These are phyloP conservation scores for Aspergillus sclerotiicarbonarius DNA, from an alignment of 495 filamentous ascomycete genomes.

Conservation along the genomic window DNA sequence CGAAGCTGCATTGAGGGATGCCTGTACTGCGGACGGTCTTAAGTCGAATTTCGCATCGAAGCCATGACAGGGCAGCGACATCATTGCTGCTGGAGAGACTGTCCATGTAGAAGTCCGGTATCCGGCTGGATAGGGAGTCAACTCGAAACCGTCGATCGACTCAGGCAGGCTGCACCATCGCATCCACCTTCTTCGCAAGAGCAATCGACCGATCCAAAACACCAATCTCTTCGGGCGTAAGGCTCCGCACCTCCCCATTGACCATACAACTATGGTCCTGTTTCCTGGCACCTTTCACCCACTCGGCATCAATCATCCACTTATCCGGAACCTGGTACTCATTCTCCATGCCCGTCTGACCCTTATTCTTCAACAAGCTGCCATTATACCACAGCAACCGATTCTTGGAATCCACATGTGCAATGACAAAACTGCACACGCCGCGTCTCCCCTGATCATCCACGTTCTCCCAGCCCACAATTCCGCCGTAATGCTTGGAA, in stretches of 20 bases:
- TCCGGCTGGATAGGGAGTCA: no score
- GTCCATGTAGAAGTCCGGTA: no score
- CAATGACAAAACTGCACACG: slow-evolving; percentile 13
- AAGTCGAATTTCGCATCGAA: no score
- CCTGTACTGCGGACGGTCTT: no score
- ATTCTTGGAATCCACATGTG: slow-evolving; percentile 10
- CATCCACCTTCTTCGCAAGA: slow-evolving; percentile 7
- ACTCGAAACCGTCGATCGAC: no score
- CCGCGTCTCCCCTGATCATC: background rate
- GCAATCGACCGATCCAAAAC: slow-evolving; percentile 9
- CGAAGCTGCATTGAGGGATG: no score
- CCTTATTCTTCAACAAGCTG: slow-evolving; percentile 12
- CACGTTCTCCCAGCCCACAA: slow-evolving; percentile 6
- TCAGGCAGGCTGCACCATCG: background rate
- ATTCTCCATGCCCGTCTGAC: background rate
- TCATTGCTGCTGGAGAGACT: no score
- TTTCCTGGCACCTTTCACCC: slow-evolving; percentile 7
- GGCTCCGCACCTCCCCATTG: background rate
- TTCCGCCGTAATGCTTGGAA: slow-evolving; percentile 9
- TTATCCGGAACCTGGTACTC: slow-evolving; percentile 7
- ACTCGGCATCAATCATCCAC: slow-evolving; percentile 15
- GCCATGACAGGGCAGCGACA: no score
- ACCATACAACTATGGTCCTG: slow-evolving; percentile 13
- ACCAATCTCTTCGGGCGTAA: background rate
- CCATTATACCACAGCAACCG: slow-evolving; percentile 13